Percentiles rank a stretch among this genome's conserved stretches.
Conservation (phyloP, 306 rosid species). For the Vicia sativa region DNA sequence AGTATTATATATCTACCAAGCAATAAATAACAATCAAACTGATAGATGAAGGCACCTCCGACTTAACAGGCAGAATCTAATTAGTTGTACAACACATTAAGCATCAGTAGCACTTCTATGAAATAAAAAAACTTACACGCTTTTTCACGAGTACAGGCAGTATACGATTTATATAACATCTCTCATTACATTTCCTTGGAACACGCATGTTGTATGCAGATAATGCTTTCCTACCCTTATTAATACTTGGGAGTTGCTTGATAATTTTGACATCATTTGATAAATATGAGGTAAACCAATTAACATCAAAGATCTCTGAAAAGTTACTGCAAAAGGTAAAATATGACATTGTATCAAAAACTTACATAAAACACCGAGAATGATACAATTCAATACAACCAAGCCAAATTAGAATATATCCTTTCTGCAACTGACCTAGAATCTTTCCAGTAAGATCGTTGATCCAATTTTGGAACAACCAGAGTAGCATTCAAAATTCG, state of each 20-base stretch:
- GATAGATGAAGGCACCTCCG: slow-evolving; percentile 18
- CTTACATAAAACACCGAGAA: slow-evolving; percentile 13
- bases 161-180: slow-evolving; percentile 82
- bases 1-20: slow-evolving; percentile 26
- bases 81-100: slow-evolving; percentile 24
- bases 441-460: slow-evolving; percentile 97
- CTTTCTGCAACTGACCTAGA: slow-evolving; percentile 63
- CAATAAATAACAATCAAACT: slow-evolving; percentile 31
- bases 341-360: slow-evolving; percentile 21
- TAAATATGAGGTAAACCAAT: slow-evolving; percentile 78
- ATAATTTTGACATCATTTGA: slow-evolving; percentile 85
- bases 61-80: slow-evolving; percentile 23
- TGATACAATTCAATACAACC: slow-evolving; percentile 14
- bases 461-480: slow-evolving; percentile 91
- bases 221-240: slow-evolving; percentile 64
- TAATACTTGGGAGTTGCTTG: slow-evolving; percentile 76
- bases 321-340: slow-evolving; percentile 78
- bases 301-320: slow-evolving; percentile 90
- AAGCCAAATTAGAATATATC: slow-evolving; percentile 19
- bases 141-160: slow-evolving; percentile 88
- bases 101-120: slow-evolving; percentile 30
- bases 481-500: slow-evolving; percentile 95
- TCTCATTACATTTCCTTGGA: slow-evolving; percentile 95
- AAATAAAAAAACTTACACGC: slow-evolving; percentile 76
- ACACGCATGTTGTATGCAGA: slow-evolving; percentile 81